Percentiles rank a stretch among this genome's conserved stretches.
Evolutionary conservation across 2,329 filamentous ascomycete genomes (phyloP).

Genomic region (Sarocladium oryzae): DNA sequence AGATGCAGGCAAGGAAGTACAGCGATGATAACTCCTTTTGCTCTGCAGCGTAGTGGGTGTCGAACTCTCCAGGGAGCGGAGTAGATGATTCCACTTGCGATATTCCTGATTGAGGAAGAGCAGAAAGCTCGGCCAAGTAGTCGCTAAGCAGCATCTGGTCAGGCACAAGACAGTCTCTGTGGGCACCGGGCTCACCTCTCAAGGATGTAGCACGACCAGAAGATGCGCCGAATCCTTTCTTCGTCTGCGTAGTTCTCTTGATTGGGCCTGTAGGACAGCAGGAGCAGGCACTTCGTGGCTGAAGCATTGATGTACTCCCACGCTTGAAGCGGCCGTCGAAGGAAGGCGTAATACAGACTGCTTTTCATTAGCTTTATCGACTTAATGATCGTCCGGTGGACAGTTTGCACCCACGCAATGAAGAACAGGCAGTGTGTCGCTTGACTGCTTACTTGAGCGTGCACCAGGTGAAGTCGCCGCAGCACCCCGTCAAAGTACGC

Average conservation of each 20-base stretch:
- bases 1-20: slow-evolving; percentile 48
- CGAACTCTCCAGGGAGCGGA: slow-evolving; percentile 38
- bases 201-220: slow-evolving; percentile 49
- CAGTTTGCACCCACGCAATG: slow-evolving; percentile 32
- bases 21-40: slow-evolving; percentile 42
- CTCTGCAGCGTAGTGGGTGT: slow-evolving; percentile 31
- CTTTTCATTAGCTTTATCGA: not conserved
- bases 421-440: slow-evolving; percentile 46
- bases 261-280: slow-evolving; percentile 36
- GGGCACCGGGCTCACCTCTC: slow-evolving; percentile 34
- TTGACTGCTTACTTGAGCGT: slow-evolving; percentile 38
- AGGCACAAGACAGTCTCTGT: not conserved
- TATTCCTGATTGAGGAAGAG: slow-evolving; percentile 42
- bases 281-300: slow-evolving; percentile 41
- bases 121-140: slow-evolving; percentile 45
- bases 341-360: slow-evolving; percentile 43
- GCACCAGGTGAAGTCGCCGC: slow-evolving; percentile 38
- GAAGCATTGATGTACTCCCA: slow-evolving; percentile 45
- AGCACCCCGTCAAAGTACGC: slow-evolving; percentile 44
- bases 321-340: slow-evolving; percentile 43
- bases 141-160: slow-evolving; percentile 27
- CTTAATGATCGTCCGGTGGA: not conserved
- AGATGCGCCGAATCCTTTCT: slow-evolving; percentile 43
- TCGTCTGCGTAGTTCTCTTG: slow-evolving; percentile 31
- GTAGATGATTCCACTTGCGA: slow-evolving; percentile 45